Base-by-base conservation (phyloP, 1,139 yeast species). In the Spencermartinsiella ligniputridi region DNA sequence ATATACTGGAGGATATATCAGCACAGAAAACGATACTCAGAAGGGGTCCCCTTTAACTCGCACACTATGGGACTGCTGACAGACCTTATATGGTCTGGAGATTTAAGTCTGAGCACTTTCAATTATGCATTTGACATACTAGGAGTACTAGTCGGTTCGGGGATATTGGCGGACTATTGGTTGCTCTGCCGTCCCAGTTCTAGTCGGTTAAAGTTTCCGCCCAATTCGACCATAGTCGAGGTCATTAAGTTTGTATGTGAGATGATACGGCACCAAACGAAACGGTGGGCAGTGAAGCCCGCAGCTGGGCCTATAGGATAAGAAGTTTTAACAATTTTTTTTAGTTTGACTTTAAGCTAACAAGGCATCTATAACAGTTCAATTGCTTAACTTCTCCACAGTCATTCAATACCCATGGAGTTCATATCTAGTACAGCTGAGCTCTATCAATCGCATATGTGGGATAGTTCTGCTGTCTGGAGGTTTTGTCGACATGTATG, bases 1-100 rank as follows among this genome's bases (percentile, higher is more conserved):
- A n/a, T n/a, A n/a, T n/a, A n/a, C n/a, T n/a, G n/a, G n/a, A n/a
- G n/a, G n/a, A n/a, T n/a, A n/a, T n/a, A n/a, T n/a, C n/a, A n/a
- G n/a, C n/a, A n/a, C n/a, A n/a, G n/a, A n/a, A n/a, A n/a, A n/a
- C n/a, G n/a, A n/a, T n/a, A n/a, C n/a, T n/a, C n/a, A n/a, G n/a
- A n/a, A n/a, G n/a, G n/a, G n/a, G n/a, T n/a, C n/a, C n/a, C n/a
- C n/a, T n/a, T n/a, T n/a, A n/a, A n/a, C n/a, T n/a, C n/a, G n/a
- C n/a, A n/a, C n/a, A n/a, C n/a, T 9, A 27, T 27, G 32, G 32
- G 32, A 27, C 32, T 27, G 32, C n/a, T 27, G 15, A 27, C 32
- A 5, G 15, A 27, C 15, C 15, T 27, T n/a, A 27, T 27, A 9
- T 27, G 32, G 32, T 27, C 32, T 9, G 32, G 32, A 15, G 32